A percentile compares a stretch with the other conserved stretches of the same genome.
Evolutionary conservation across 1,139 yeast genomes (phyloP).

Genomic region (Kodamaea plutei): DNA sequence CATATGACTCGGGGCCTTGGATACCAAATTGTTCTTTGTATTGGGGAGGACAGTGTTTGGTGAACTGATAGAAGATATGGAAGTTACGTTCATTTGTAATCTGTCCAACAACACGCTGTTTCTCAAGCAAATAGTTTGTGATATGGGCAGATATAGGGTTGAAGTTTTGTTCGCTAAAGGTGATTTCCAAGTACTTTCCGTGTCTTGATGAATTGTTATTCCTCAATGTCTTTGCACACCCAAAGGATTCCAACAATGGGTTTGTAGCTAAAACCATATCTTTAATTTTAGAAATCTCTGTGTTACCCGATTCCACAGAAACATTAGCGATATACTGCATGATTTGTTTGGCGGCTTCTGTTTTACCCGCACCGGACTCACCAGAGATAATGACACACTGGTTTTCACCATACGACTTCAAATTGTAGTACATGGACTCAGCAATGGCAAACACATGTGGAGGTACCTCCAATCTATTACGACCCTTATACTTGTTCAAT

Average conservation of each 20-base stretch:
- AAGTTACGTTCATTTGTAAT: conserved; percentile 90
- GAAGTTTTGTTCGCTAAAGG: conserved; percentile 65
- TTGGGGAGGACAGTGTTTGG: conserved; percentile 83
- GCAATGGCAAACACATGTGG: conserved; percentile 99
- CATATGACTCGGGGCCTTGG: conserved; percentile 89
- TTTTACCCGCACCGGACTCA: conserved; percentile 98
- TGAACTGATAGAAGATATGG: conserved; percentile 94
- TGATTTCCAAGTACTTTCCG: conserved; percentile 93
- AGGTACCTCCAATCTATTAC: conserved; percentile 93
- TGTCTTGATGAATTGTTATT: conserved; percentile 96
- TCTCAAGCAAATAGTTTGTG: conserved; percentile 90
- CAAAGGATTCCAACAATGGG: conserved; percentile 93
- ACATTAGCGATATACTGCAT: conserved; percentile 98
- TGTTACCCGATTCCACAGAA: conserved; percentile 29
- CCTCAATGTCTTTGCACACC: conserved; percentile 96
- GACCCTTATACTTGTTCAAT: conserved; percentile 76
- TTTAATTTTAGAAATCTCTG: conserved; percentile 73
- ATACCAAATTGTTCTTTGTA: conserved; percentile 84
- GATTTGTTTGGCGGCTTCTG: conserved; percentile 97
- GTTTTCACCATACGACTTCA: conserved; percentile 90
- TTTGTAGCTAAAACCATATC: conserved; percentile 98
- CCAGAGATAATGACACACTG: conserved; percentile 99
- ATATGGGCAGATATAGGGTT: conserved; percentile 96
- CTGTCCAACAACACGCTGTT: conserved; percentile 93
- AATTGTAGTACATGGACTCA: conserved; percentile 91